Percentiles rank a stretch among this genome's conserved stretches.
phyloP scores from a whole-genome alignment of 345 rosid species.

The Euphorbia tirucalli region DNA sequence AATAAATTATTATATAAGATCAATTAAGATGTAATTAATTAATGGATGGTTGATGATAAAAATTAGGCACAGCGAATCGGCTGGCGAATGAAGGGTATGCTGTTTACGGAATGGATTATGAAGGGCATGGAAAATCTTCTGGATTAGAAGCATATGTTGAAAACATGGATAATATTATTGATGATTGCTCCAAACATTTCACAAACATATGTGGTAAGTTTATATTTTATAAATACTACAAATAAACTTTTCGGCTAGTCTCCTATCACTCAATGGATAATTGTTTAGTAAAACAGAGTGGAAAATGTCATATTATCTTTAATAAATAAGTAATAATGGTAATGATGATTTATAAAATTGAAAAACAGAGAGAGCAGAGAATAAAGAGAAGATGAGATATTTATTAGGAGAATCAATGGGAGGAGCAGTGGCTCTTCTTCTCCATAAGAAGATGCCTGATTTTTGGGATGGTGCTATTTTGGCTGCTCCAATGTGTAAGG shows the following conservation, averaged over 20 bases:
- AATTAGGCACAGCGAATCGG: slow-evolving; percentile 65
- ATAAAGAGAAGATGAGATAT: slow-evolving; percentile 56
- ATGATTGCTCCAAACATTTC: slow-evolving; percentile 58
- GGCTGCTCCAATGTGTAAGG: slow-evolving; percentile 94
- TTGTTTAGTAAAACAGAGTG: no score
- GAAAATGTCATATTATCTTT: no score
- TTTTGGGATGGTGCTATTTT: slow-evolving; percentile 82
- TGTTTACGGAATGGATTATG: slow-evolving; percentile 75
- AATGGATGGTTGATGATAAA: neutral
- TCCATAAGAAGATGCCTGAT: slow-evolving; percentile 57
- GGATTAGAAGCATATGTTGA: slow-evolving; percentile 51
- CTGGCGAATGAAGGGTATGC: slow-evolving; percentile 60
- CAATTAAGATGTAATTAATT: no score
- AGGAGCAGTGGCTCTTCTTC: slow-evolving; percentile 66
- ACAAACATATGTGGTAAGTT: slow-evolving; percentile 50
- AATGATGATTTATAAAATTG: no score
- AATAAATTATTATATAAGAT: no score
- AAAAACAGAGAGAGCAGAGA: slow-evolving; percentile 59
- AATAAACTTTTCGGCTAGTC: no score
- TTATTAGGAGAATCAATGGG: slow-evolving; percentile 91
- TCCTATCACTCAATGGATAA: no score
- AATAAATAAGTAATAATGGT: no score
- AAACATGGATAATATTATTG: slow-evolving; percentile 48
- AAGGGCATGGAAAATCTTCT: slow-evolving; percentile 82
- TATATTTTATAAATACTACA: no score